Base-by-base conservation (phyloP, 2,329 filamentous ascomycete species). In the Zymoseptoria tritici region DNA sequence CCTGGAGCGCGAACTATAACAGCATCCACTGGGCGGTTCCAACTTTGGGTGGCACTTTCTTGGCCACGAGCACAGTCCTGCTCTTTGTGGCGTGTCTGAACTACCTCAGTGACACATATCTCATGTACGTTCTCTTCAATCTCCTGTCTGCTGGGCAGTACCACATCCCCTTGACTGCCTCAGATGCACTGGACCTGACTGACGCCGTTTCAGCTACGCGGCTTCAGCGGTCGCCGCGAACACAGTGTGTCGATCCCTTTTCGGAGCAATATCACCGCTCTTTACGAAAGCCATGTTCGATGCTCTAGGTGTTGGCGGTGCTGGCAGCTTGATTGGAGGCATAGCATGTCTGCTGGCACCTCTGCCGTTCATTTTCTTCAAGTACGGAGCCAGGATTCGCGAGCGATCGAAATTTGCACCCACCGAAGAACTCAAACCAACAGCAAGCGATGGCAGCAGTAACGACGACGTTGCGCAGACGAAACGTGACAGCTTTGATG, bases 41-140 rank as follows among this genome's bases (percentile, higher is more conserved):
- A 0, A 76, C 74, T 0, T 61, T 79, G 22, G 77, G 76, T 3
- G 78, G 78, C 1, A 72, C 71, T 7, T 77, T 78, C 56, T 69
- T 80, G 1, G 62, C 73, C 1, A 71, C 72, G 1, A 71, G 70
- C 2, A 76, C 80, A 49, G 59, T 78, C 9, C 70, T 79, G 49
- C 74, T 79, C 24, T 83, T 85, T 64, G 78, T 84, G 54, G 22
- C 76, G 29, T 80, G 79, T 62, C 70, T 83, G 49, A 83, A 80
- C 60, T 83, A 83, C 58, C 73, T 83, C 8, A 78, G 42, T 9
- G 62, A 83, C 66, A 73, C 75, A 0, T 83, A 83, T 59, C 73
- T 63, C 29, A 72, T 74, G 72, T 76, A 65, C 57, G 71, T 70
- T 51, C 69, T 31, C 52, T 5, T 29, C 7, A 29, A 9, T 29